Evolutionary conservation across 352 stramenopile genomes (phyloP).

Genomic region (Halophytophthora polymorphica): DNA sequence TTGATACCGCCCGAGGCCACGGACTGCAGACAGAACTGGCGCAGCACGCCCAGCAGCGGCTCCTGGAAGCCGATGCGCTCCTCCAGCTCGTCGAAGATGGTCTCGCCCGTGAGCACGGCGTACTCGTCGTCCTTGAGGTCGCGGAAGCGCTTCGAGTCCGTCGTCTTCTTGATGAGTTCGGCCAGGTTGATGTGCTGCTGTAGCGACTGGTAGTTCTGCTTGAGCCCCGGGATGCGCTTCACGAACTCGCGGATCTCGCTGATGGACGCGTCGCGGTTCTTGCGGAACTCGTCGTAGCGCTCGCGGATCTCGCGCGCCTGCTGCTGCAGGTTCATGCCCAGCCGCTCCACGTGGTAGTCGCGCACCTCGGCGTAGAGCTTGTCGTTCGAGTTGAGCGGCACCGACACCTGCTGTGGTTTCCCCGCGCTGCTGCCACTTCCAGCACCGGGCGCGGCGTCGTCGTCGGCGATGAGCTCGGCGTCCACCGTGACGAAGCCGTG

Average conservation of each 20-base stretch:
- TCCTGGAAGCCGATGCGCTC: conserved; percentile 94
- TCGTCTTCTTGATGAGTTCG: conserved; percentile 94
- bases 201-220: conserved; percentile 93
- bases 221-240: conserved; percentile 95
- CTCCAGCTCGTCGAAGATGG: conserved; percentile 94
- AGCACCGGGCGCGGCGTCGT: conserved; percentile 35
- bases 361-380: conserved; percentile 94
- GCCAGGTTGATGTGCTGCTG: conserved; percentile 97
- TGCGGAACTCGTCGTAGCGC: conserved; percentile 93
- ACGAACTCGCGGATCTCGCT: conserved; percentile 98
- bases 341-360: conserved; percentile 95
- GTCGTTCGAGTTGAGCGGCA: conserved; percentile 95
- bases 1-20: conserved; percentile 92
- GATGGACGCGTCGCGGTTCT: conserved; percentile 95
- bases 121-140: conserved; percentile 95
- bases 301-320: conserved; percentile 94
- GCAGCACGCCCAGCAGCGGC: conserved; percentile 87
- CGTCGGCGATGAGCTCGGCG: conserved; percentile 71
- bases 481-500: conserved; percentile 86
- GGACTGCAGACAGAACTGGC: conserved; percentile 93
- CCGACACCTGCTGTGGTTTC: conserved; percentile 77
- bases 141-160: conserved; percentile 91
- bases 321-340: conserved; percentile 95
- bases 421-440: conserved; percentile 16
- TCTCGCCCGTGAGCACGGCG: conserved; percentile 94